phyloP scores from a whole-genome alignment of 805 yeast species.

The Ogataea ramenticola region DNA sequence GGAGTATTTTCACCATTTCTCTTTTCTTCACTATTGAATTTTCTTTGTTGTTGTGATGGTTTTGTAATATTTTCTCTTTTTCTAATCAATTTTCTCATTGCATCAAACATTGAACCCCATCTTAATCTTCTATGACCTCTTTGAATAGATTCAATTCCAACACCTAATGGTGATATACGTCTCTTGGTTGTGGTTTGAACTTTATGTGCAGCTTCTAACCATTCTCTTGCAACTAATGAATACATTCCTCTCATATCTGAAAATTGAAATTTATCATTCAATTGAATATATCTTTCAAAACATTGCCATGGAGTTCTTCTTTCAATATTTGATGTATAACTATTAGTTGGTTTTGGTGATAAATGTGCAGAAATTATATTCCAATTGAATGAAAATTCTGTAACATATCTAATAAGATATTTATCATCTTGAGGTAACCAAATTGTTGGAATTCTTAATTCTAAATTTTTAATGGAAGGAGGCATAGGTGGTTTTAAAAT shows the following conservation, averaged over 20 bases:
- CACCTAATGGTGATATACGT: constrained; percentile 86
- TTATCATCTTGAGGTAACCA: constrained; percentile 96
- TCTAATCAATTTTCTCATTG: constrained; percentile 81
- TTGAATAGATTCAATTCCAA: constrained; percentile 88
- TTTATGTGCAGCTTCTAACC: constrained; percentile 88
- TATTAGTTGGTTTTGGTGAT: constrained; percentile 55
- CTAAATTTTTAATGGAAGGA: constrained; percentile 74
- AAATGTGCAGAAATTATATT: constrained; percentile 79
- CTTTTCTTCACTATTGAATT: constrained; percentile 33
- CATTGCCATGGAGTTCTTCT: constrained; percentile 99
- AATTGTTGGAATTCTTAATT: constrained; percentile 82
- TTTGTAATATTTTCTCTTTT: constrained; percentile 75
- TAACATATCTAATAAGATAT: constrained; percentile 68
- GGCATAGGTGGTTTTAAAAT: constrained; percentile 85
- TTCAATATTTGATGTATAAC: constrained; percentile 82
- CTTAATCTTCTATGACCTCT: constrained; percentile 85
- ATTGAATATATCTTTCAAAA: constrained; percentile 90
- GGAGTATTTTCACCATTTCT: constrained; percentile 39
- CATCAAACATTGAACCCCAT: constrained; percentile 98
- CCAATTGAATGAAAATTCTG: constrained; percentile 90
- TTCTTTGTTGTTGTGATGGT: constrained; percentile 37
- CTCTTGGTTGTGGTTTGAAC: constrained; percentile 85
- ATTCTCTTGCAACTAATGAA: constrained; percentile 76
- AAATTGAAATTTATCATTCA: constrained; percentile 82
- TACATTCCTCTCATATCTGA: constrained; percentile 83